Percentiles rank a stretch among this genome's conserved stretches.
phyloP scores from a whole-genome alignment of 768 basidiomycete species.

The Psilocybe cubensis region DNA sequence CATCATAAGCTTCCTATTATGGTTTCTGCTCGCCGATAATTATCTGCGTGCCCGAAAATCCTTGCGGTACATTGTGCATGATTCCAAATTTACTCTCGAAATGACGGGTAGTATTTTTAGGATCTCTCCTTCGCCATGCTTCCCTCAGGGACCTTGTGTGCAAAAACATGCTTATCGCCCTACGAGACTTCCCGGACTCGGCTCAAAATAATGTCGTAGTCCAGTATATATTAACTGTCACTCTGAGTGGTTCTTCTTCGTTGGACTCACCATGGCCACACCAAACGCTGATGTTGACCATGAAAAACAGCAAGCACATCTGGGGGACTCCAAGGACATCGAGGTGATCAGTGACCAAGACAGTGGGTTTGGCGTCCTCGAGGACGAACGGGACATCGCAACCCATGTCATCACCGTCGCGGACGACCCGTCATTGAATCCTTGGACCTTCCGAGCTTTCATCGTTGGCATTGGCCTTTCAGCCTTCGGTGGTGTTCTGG shows the following conservation, averaged over 20 bases:
- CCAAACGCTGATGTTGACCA: constrained; percentile 15
- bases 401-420: constrained; percentile 48
- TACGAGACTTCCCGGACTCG: constrained; percentile 3
- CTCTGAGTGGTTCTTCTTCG: background rate
- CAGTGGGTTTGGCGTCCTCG: constrained; percentile 36
- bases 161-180: constrained; percentile 17
- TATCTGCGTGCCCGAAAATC: background rate
- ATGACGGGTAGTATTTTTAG: constrained; percentile 13
- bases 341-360: constrained; percentile 35
- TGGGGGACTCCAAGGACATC: constrained; percentile 31
- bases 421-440: constrained; percentile 48
- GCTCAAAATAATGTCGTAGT: constrained; percentile 1
- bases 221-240: background rate
- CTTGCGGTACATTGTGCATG: constrained; percentile 1
- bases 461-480: constrained; percentile 51
- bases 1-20: background rate
- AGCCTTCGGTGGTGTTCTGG: constrained; percentile 53
- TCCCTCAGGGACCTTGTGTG: background rate
- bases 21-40: background rate
- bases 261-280: constrained; percentile 15
- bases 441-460: constrained; percentile 51
- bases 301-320: constrained; percentile 32
- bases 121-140: constrained; percentile 14
- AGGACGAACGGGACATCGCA: constrained; percentile 49
- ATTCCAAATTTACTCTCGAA: background rate